phyloP scores from a whole-genome alignment of 192 early-diverging fungal species.

The Backusella morwellensis region DNA sequence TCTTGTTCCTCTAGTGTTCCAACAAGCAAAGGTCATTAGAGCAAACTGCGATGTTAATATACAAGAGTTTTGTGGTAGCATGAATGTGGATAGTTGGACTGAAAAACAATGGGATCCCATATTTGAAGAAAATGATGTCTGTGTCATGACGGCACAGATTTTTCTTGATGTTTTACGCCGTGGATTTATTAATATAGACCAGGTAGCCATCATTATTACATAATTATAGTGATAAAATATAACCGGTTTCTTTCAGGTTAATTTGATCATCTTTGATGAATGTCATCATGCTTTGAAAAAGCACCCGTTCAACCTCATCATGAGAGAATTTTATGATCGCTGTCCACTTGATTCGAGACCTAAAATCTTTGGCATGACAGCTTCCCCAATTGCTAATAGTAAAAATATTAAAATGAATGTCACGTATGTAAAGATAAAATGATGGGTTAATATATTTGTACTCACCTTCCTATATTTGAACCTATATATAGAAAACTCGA shows the following conservation, averaged over 20 bases:
- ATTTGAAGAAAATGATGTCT: conserved; percentile 59
- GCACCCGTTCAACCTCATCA: conserved; percentile 75
- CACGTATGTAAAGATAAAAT: neutral
- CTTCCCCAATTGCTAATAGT: conserved; percentile 65
- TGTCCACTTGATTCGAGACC: conserved; percentile 51
- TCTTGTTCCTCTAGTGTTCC: conserved; percentile 80
- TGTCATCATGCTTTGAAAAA: conserved; percentile 81
- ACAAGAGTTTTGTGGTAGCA: conserved; percentile 61
- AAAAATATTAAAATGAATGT: neutral
- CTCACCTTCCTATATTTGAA: neutral
- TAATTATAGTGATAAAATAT: neutral
- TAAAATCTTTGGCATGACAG: conserved; percentile 89
- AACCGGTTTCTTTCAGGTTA: conserved; percentile 43
- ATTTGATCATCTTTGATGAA: conserved; percentile 91
- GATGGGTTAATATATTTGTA: neutral
- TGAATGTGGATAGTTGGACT: conserved; percentile 60
- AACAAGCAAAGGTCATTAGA: conserved; percentile 75
- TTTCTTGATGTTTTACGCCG: conserved; percentile 72
- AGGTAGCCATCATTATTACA: conserved; percentile 37
- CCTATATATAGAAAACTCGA: conserved; percentile 45
- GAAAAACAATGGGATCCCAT: conserved; percentile 55
- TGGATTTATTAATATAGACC: conserved; percentile 58
- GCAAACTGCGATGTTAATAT: conserved; percentile 65
- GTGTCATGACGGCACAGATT: conserved; percentile 86
- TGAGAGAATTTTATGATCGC: conserved; percentile 77